These are phyloP conservation scores for Aspergillus clavatus DNA, from an alignment of 2,329 filamentous ascomycete genomes.

Conservation along the genomic window DNA sequence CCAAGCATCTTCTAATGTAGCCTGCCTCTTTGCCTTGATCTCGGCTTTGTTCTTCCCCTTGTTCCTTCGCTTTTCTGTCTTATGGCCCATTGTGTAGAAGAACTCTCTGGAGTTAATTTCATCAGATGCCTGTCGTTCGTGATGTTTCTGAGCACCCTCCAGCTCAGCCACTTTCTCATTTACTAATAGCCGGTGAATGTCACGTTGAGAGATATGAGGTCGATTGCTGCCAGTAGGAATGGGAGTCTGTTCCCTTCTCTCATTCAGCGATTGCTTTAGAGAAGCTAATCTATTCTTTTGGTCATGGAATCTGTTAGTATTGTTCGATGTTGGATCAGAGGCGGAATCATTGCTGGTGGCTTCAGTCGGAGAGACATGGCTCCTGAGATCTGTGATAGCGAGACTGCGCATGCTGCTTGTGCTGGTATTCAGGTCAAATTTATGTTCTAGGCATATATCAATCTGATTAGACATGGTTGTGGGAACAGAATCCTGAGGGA, in stretches of 20 bases:
- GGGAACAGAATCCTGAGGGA: constrained; percentile 7
- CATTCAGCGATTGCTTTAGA: constrained; percentile 3
- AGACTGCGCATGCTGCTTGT: neutral
- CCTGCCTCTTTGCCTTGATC: constrained; percentile 21
- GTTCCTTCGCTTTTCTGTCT: constrained; percentile 13
- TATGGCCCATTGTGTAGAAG: constrained; percentile 30
- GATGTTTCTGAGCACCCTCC: constrained; percentile 9
- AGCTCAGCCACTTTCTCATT: constrained; percentile 11
- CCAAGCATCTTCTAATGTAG: constrained; percentile 29
- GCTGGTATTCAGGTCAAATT: neutral
- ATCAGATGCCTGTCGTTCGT: constrained; percentile 7
- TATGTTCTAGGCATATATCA: neutral
- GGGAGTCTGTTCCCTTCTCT: neutral
- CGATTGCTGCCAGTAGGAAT: neutral
- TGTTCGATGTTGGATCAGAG: neutral
- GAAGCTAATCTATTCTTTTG: constrained; percentile 3
- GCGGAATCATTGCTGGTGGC: neutral
- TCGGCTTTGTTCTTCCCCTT: constrained; percentile 16
- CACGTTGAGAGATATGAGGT: neutral
- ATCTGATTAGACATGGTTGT: neutral
- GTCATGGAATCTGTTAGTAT: neutral
- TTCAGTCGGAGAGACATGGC: neutral
- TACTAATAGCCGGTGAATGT: constrained; percentile 2
- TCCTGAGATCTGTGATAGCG: neutral
- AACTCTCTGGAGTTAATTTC: constrained; percentile 23